Conservation (phyloP, 768 basidiomycete species). For the Sporobolomyces phaffii region DNA sequence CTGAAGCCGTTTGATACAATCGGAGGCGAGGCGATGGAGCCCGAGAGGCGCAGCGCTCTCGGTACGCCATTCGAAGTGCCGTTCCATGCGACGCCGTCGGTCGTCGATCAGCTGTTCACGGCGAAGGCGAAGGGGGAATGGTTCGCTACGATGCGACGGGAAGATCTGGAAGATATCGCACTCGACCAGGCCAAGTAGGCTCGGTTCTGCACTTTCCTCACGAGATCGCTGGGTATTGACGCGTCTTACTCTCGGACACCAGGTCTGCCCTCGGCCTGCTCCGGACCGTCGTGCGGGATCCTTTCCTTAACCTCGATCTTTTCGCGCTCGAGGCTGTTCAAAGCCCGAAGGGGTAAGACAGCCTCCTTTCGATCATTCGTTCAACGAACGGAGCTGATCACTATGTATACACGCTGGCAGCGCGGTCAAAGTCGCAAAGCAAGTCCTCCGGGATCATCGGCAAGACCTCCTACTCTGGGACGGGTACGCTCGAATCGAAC, state of each 20-base stretch:
- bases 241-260: too few relatives aligned
- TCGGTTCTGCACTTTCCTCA: background rate
- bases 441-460: constrained; percentile 44
- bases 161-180: constrained; percentile 39
- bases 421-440: constrained; percentile 47
- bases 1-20: constrained; percentile 43
- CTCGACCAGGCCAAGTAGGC: constrained; percentile 38
- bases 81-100: constrained; percentile 41
- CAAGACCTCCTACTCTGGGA: constrained; percentile 48
- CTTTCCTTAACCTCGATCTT: constrained; percentile 43
- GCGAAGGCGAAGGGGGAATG: constrained; percentile 30
- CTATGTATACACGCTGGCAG: too few relatives aligned
- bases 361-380: background rate
- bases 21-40: constrained; percentile 46
- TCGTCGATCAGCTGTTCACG: constrained; percentile 39
- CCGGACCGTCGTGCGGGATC: constrained; percentile 40
- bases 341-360: constrained; percentile 41
- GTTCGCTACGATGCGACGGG: constrained; percentile 38
- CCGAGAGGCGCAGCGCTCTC: constrained; percentile 37
- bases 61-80: constrained; percentile 42
- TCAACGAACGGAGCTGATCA: too few relatives aligned
- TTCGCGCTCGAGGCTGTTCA: constrained; percentile 45
- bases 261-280: constrained; percentile 42
- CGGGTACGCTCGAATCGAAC: constrained; percentile 47
- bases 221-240: background rate